Base-by-base conservation (phyloP, 495 filamentous ascomycete species). In the Lophiostoma macrostomum region DNA sequence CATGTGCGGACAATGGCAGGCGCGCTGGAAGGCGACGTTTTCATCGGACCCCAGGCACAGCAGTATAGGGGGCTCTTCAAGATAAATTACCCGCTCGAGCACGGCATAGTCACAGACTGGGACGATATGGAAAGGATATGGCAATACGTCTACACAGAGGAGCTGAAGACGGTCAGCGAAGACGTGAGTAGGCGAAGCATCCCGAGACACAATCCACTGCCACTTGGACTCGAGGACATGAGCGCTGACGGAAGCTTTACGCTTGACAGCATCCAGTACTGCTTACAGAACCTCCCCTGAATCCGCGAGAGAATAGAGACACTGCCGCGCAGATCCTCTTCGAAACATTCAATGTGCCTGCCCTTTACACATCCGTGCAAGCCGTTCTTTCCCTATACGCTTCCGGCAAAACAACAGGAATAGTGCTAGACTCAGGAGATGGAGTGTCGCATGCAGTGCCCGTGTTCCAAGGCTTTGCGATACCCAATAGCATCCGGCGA, bases 111-210 rank as follows among this genome's bases (percentile, higher is more conserved):
- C 38, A 99, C 93, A 53, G 91, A 99, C 71, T 99, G 93, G 93
- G 93, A 97, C 64, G 93, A 99, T 66, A 99, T 99, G 93, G 93
- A 97, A 74, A 86, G 88, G 70, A 99, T 99, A 71, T 99, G 93
- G 93, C 86, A 90, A 69, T 83, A 85, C 64, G 85, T 88, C 42
- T 89, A 88, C 69, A 80, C 81, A 52, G 85, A 86, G 65, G 85
- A 87, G 58, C 71, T 99, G 59, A 97, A 96, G 74, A 95, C 91
- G 22, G 77, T 95, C 64, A 95, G 90, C 64, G 93, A 97, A 76
- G 94, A 99, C 75, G 87, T 91, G 68, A 68, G 73, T 67, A n/a
- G n/a, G n/a, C n/a, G n/a, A n/a, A n/a, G n/a, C n/a, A n/a, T n/a
- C n/a, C n/a, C n/a, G n/a, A n/a, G n/a, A n/a, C n/a, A n/a, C n/a